Percentiles rank a stretch among this genome's conserved stretches.
Conservation (phyloP, 1,284 basidiomycete species). For the Marasmius oreades region DNA sequence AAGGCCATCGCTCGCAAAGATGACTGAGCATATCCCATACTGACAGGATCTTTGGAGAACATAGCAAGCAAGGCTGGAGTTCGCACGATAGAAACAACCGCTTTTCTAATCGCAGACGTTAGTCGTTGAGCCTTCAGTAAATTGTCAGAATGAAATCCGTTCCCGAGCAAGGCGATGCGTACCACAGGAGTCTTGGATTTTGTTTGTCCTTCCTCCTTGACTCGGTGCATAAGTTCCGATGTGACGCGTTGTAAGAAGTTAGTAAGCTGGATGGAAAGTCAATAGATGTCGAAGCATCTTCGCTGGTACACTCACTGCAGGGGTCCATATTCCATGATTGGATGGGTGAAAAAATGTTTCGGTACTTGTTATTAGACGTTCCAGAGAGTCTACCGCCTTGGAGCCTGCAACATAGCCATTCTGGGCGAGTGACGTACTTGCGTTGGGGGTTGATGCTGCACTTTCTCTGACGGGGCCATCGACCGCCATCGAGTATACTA, state of each 20-base stretch:
- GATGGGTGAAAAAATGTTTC: constrained; percentile 94
- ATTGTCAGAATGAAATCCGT: constrained; percentile 1
- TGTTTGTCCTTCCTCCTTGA: constrained; percentile 78
- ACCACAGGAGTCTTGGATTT: constrained; percentile 83
- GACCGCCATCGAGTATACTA: constrained; percentile 89
- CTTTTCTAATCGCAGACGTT: constrained; percentile 78
- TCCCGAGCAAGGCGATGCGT: constrained; percentile 12
- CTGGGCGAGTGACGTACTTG: constrained; percentile 26
- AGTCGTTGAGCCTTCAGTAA: constrained; percentile 61
- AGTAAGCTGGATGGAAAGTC: constrained; percentile 46
- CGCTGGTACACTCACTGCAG: constrained; percentile 37
- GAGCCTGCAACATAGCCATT: constrained; percentile 80
- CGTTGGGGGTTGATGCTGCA: constrained; percentile 28
- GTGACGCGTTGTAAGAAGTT: constrained; percentile 79
- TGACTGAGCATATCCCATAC: constrained; percentile 66
- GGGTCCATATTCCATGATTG: constrained; percentile 71
- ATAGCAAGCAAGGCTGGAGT: constrained; percentile 91
- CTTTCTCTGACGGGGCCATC: constrained; percentile 66
- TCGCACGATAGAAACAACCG: constrained; percentile 80
- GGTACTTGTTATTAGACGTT: constrained; percentile 87
- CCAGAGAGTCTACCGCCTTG: constrained; percentile 85
- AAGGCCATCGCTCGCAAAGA: constrained; percentile 73
- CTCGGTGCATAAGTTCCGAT: constrained; percentile 78
- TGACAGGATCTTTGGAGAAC: constrained; percentile 86
- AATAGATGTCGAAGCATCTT: not conserved